phyloP scores from a whole-genome alignment of 306 rosid genomes.

The Alnus rubra region DNA sequence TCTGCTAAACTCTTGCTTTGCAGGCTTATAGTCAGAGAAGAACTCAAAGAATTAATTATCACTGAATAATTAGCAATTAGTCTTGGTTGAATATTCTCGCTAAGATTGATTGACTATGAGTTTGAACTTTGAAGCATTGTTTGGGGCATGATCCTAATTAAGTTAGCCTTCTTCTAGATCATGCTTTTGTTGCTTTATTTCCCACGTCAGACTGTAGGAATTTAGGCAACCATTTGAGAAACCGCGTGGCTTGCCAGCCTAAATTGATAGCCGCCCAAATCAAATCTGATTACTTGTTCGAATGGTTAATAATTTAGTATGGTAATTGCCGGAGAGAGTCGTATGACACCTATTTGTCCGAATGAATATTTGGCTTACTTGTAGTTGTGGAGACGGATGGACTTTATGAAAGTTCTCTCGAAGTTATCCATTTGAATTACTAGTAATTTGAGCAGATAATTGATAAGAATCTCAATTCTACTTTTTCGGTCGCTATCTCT shows the following conservation, averaged over 20 bases:
- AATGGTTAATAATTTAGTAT: too few species aligned
- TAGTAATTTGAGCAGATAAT: too few species aligned
- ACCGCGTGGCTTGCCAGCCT: not conserved
- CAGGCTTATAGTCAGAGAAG: not conserved
- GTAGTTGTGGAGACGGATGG: too few species aligned
- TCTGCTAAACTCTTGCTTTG: not conserved
- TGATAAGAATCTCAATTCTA: too few species aligned
- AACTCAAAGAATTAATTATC: not conserved
- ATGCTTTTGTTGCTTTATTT: not conserved
- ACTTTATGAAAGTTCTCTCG: too few species aligned
- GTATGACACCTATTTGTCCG: too few species aligned
- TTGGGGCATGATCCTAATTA: not conserved
- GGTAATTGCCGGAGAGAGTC: too few species aligned
- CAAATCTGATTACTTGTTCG: too few species aligned
- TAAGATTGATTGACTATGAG: not conserved
- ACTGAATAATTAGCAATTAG: not conserved
- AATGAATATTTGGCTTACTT: too few species aligned
- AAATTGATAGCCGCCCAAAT: not conserved
- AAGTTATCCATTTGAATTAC: too few species aligned
- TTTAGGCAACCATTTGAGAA: not conserved
- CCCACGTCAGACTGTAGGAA: not conserved
- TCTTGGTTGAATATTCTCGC: not conserved
- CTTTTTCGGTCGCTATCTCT: too few species aligned
- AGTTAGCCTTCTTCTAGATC: not conserved
- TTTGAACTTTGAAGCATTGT: not conserved